A percentile compares a stretch with the other conserved stretches of the same genome.
phyloP scores from a whole-genome alignment of 768 basidiomycete species.

The Clitopilus hobsonii region DNA sequence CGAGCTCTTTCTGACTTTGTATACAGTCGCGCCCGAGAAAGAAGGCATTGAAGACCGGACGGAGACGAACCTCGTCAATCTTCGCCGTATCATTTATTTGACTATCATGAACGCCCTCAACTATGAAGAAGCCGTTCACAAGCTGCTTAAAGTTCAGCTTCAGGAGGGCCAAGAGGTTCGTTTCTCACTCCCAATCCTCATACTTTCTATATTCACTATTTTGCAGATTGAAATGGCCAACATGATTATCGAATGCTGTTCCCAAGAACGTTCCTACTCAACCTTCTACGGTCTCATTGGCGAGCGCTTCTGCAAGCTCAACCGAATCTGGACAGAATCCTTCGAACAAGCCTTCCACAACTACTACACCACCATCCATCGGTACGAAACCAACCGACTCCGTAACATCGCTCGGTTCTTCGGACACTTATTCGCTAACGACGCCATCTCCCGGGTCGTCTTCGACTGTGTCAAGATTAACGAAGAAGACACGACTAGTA shows the following conservation, averaged over 20 bases:
- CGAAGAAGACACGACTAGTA: constrained; percentile 96
- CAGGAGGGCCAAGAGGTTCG: constrained; percentile 90
- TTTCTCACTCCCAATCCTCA: constrained; percentile 2
- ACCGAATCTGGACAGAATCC: constrained; percentile 88
- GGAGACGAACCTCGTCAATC: constrained; percentile 92
- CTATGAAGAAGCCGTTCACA: constrained; percentile 99
- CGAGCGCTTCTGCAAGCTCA: constrained; percentile 95
- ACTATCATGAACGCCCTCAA: constrained; percentile 99
- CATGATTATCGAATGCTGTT: constrained; percentile 99
- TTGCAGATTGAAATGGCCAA: constrained; percentile 90
- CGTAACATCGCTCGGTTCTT: constrained; percentile 98
- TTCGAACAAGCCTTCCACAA: constrained; percentile 83
- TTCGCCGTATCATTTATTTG: constrained; percentile 90
- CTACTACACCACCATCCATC: constrained; percentile 96
- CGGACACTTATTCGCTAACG: constrained; percentile 83
- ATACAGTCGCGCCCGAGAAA: constrained; percentile 57
- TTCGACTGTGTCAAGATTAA: constrained; percentile 87
- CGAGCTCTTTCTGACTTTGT: constrained; percentile 2
- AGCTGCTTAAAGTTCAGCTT: constrained; percentile 89
- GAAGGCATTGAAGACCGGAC: constrained; percentile 93
- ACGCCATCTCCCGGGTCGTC: constrained; percentile 86
- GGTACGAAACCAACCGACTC: constrained; percentile 97
- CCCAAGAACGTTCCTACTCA: constrained; percentile 96
- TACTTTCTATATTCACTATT: background rate
- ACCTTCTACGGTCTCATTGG: constrained; percentile 96